These are phyloP conservation scores for Carex sylvatica DNA, from an alignment of 202 grass and related monocot species.

Conservation along the genomic window DNA sequence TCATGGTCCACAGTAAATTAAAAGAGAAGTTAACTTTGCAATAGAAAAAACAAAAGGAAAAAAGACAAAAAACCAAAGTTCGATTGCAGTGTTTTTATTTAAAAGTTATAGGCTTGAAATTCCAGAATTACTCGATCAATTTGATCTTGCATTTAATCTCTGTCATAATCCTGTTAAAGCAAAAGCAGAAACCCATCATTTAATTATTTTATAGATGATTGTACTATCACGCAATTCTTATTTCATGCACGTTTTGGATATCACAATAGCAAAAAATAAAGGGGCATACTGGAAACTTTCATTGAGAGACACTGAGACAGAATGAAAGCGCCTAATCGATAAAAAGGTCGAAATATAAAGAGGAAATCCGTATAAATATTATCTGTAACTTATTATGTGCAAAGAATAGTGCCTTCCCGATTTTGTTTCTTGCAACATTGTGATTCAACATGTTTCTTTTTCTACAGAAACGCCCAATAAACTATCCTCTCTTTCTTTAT, in stretches of 20 bases:
- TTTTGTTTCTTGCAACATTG: not conserved
- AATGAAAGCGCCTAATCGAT: slow-evolving; percentile 12
- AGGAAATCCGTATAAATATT: slow-evolving; percentile 10
- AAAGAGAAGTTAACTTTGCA: not conserved
- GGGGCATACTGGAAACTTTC: slow-evolving; percentile 12
- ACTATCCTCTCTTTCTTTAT: slow-evolving; percentile 10
- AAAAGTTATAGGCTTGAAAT: not conserved
- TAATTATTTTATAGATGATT: not conserved
- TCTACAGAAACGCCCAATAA: slow-evolving; percentile 12
- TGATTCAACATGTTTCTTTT: slow-evolving; percentile 4
- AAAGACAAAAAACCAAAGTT: not conserved
- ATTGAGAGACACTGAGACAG: not conserved
- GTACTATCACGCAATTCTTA: not conserved
- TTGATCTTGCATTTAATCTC: not conserved
- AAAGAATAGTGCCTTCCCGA: not conserved
- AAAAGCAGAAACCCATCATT: not conserved
- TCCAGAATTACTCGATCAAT: not conserved
- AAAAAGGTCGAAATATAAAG: slow-evolving; percentile 13
- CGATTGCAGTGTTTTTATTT: not conserved
- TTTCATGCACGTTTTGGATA: not conserved
- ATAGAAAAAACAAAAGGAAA: not conserved
- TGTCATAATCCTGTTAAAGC: not conserved
- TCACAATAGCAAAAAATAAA: slow-evolving; percentile 1
- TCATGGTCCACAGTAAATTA: slow-evolving; percentile 11
- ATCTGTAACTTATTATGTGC: not conserved